phyloP scores from a whole-genome alignment of 352 stramenopile genomes.

The Phytophthora litchii region DNA sequence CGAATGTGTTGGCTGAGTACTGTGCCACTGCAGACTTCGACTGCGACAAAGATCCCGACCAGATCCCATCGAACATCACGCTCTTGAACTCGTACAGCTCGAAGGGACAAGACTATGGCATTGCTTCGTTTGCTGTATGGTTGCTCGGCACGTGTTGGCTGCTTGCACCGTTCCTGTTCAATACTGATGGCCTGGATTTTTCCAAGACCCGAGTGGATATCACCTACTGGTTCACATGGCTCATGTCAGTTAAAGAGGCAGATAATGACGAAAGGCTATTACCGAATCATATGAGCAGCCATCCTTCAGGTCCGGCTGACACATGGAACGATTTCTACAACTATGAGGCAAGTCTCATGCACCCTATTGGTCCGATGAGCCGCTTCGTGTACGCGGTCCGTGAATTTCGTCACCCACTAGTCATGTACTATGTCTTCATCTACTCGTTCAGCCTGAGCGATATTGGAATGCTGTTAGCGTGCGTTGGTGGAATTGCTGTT shows the following conservation, averaged over 20 bases:
- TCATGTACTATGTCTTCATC: constrained; percentile 87
- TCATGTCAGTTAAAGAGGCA: constrained; percentile 66
- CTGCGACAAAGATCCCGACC: constrained; percentile 53
- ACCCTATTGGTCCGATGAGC: constrained; percentile 62
- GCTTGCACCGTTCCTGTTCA: constrained; percentile 87
- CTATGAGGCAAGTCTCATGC: constrained; percentile 77
- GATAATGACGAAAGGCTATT: constrained; percentile 53
- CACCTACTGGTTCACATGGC: constrained; percentile 82
- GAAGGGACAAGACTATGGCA: constrained; percentile 87
- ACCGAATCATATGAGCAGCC: constrained; percentile 36
- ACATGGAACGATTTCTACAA: constrained; percentile 83
- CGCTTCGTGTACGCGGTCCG: constrained; percentile 76
- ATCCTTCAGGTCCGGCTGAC: constrained; percentile 37
- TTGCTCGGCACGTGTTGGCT: constrained; percentile 82
- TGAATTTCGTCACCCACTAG: constrained; percentile 76
- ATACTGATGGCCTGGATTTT: constrained; percentile 88
- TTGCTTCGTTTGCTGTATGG: constrained; percentile 90
- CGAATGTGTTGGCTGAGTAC: constrained; percentile 54
- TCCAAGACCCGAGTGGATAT: constrained; percentile 86
- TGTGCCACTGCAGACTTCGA: constrained; percentile 57
- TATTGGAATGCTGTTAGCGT: constrained; percentile 62
- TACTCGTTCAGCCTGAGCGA: constrained; percentile 73
- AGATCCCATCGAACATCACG: constrained; percentile 72
- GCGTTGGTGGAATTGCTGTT: constrained; percentile 62
- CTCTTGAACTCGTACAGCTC: constrained; percentile 80